Evolutionary conservation across 2,329 filamentous ascomycete genomes (phyloP).

Genomic region (Scleromitrula shiraiana): DNA sequence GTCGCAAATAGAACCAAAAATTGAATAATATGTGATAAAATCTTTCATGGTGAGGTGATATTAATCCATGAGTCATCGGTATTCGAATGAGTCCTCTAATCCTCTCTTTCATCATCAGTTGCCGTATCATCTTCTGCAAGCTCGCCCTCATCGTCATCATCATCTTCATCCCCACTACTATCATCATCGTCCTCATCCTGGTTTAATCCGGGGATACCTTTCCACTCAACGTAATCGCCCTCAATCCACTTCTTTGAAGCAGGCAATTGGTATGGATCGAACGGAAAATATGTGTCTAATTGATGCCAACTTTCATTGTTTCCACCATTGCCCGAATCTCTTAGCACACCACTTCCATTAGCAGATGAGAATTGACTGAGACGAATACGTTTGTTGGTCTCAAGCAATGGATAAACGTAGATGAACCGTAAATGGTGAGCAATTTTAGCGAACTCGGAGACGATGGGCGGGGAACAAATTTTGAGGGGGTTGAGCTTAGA

Average conservation of each 20-base stretch:
- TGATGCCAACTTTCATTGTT: conserved; percentile 74
- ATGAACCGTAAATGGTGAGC: conserved; percentile 79
- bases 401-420: conserved; percentile 81
- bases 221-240: conserved; percentile 75
- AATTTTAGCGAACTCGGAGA: conserved; percentile 83
- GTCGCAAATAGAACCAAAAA: neutral
- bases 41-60: neutral
- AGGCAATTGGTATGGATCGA: conserved; percentile 90
- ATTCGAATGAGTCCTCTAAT: conserved; percentile 12
- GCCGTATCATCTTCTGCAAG: conserved; percentile 19
- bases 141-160: conserved; percentile 15
- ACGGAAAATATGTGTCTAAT: conserved; percentile 92
- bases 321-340: conserved; percentile 39
- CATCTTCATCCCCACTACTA: conserved; percentile 34
- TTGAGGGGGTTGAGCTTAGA: conserved; percentile 91
- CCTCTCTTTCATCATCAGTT: conserved; percentile 22
- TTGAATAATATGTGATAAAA: neutral
- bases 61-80: neutral
- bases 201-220: conserved; percentile 61
- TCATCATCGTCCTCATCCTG: conserved; percentile 48
- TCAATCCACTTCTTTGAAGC: conserved; percentile 83
- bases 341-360: conserved; percentile 38
- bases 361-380: conserved; percentile 62
- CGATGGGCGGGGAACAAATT: conserved; percentile 84
- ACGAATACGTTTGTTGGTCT: conserved; percentile 85